Evolutionary conservation across 345 rosid genomes (phyloP).

Genomic region (Lagerstroemia speciosa): DNA sequence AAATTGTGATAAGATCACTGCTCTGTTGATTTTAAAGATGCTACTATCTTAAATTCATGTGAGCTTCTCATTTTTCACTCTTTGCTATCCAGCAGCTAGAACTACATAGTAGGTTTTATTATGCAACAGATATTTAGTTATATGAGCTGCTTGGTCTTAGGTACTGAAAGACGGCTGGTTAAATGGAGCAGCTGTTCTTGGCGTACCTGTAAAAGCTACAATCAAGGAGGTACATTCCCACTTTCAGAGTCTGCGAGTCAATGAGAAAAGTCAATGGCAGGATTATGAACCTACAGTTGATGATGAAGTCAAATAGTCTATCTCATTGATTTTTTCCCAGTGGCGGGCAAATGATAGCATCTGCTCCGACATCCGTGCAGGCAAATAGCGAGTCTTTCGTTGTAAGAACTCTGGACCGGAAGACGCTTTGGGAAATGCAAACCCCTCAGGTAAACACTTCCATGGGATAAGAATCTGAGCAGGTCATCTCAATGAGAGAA

Average conservation of each 20-base stretch:
- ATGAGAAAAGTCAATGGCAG: no score
- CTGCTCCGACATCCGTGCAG: slow-evolving; percentile 25
- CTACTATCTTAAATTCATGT: not conserved
- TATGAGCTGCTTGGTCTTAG: slow-evolving; percentile 29
- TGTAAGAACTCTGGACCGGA: slow-evolving; percentile 77
- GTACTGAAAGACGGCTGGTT: slow-evolving; percentile 63
- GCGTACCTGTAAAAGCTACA: slow-evolving; percentile 93
- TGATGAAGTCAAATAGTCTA: not conserved
- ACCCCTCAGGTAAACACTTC: slow-evolving; percentile 74
- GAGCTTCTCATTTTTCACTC: not conserved
- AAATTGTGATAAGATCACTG: not conserved
- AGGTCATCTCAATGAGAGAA: not conserved
- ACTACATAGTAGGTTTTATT: not conserved
- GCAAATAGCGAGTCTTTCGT: slow-evolving; percentile 69
- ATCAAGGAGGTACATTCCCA: slow-evolving; percentile 62
- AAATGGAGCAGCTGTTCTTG: slow-evolving; percentile 93
- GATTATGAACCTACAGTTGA: no score
- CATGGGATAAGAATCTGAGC: not conserved
- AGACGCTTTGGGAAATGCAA: slow-evolving; percentile 97
- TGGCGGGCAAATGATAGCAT: not conserved
- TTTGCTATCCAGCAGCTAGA: not conserved
- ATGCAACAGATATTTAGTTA: not conserved
- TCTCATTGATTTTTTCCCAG: not conserved
- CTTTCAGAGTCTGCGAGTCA: not conserved
- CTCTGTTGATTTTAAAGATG: not conserved